These are phyloP conservation scores for Berberis vulgaris DNA, from an alignment of 164 flowering plant species.

Conservation along the genomic window DNA sequence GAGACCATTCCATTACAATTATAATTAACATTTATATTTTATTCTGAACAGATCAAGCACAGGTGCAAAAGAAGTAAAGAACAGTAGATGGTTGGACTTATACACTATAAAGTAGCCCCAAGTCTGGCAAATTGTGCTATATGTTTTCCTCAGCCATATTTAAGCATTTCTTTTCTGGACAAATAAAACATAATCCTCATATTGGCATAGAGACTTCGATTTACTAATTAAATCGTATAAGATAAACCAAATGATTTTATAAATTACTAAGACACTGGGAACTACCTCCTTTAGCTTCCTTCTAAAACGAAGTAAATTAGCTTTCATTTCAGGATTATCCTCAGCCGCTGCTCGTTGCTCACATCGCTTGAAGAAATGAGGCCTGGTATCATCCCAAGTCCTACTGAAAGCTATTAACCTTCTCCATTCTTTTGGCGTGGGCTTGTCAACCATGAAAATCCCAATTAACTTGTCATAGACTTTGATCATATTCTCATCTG, in stretches of 20 bases:
- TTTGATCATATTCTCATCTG: conserved; percentile 43
- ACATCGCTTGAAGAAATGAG: conserved; percentile 67
- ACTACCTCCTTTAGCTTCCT: conserved; percentile 84
- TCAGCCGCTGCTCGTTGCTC: conserved; percentile 69
- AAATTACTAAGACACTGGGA: neutral
- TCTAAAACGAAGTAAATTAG: conserved; percentile 50
- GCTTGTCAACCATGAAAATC: conserved; percentile 92
- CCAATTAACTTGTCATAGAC: conserved; percentile 79
- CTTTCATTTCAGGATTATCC: conserved; percentile 68
- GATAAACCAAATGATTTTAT: too few relatives aligned
- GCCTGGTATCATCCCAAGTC: conserved; percentile 60
- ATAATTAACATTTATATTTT: too few relatives aligned
- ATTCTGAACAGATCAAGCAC: neutral
- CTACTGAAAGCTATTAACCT: conserved; percentile 70
- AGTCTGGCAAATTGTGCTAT: too few relatives aligned
- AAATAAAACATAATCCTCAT: too few relatives aligned
- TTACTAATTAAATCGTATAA: too few relatives aligned
- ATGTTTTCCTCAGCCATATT: too few relatives aligned
- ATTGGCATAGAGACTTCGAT: too few relatives aligned
- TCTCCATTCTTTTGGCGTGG: conserved; percentile 88
- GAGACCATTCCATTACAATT: too few relatives aligned
- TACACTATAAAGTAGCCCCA: too few relatives aligned
- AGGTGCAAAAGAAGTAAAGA: neutral
- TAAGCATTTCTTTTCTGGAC: too few relatives aligned
- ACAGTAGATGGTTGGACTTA: neutral